Percentiles rank a stretch among this genome's conserved stretches.
These are phyloP conservation scores for Solanum chiquidenum DNA, from an alignment of 257 asterid species.

Conservation along the genomic window DNA sequence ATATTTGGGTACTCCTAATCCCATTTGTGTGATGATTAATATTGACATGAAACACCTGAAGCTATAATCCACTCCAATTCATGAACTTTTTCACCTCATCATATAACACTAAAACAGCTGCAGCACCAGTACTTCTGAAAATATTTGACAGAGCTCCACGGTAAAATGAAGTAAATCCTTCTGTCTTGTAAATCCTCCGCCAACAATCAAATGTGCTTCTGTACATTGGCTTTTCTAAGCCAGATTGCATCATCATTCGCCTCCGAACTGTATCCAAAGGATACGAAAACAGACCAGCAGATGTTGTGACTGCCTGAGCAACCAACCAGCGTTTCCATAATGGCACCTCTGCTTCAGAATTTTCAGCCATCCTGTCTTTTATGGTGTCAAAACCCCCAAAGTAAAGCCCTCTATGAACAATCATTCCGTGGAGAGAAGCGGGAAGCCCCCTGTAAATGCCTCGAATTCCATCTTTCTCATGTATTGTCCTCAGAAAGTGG, in stretches of 20 bases:
- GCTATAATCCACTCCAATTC: slow-evolving; percentile 78
- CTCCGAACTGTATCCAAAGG: slow-evolving; percentile 90
- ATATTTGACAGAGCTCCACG: slow-evolving; percentile 91
- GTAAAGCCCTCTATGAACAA: slow-evolving; percentile 69
- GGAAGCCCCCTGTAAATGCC: slow-evolving; percentile 91
- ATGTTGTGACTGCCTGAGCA: slow-evolving; percentile 90
- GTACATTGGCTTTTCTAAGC: slow-evolving; percentile 63
- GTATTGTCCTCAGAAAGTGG: slow-evolving; percentile 63
- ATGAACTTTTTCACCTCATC: slow-evolving; percentile 85
- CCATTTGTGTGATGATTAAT: background rate
- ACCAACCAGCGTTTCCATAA: slow-evolving; percentile 85
- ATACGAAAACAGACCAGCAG: slow-evolving; percentile 83
- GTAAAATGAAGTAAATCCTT: slow-evolving; percentile 72
- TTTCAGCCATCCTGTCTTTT: background rate
- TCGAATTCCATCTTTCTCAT: slow-evolving; percentile 48
- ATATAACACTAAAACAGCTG: slow-evolving; percentile 86
- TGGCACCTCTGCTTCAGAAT: slow-evolving; percentile 29
- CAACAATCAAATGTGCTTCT: slow-evolving; percentile 66
- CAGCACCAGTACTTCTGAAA: slow-evolving; percentile 93
- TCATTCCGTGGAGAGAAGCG: slow-evolving; percentile 90
- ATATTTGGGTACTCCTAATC: slow-evolving; percentile 1
- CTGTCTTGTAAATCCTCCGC: slow-evolving; percentile 58
- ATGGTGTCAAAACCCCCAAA: slow-evolving; percentile 16
- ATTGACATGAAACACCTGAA: background rate
- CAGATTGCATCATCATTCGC: slow-evolving; percentile 99